Evolutionary conservation across 768 basidiomycete genomes (phyloP).

Genomic region (Naganishia vaughanmartiniae): DNA sequence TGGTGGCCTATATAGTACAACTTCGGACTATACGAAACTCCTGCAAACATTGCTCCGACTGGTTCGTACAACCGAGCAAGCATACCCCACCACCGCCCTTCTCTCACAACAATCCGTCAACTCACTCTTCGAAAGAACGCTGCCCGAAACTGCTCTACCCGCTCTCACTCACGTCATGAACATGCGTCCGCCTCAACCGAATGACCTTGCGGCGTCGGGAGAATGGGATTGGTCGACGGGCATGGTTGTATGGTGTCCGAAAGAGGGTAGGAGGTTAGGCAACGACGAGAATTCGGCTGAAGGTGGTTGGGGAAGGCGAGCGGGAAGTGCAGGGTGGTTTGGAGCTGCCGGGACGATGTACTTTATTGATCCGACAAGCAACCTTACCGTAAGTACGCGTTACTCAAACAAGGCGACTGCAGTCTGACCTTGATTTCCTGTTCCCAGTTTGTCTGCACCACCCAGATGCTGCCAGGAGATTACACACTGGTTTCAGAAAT

Average conservation of each 20-base stretch:
- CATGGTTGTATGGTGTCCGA: constrained; percentile 35
- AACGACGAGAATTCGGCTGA: neutral
- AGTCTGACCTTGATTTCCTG: neutral
- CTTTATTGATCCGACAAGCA: constrained; percentile 39
- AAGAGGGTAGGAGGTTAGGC: constrained; percentile 24
- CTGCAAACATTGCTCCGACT: constrained; percentile 39
- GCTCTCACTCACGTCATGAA: constrained; percentile 28
- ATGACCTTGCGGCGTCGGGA: constrained; percentile 26
- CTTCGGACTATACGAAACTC: constrained; percentile 37
- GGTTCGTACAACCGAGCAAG: constrained; percentile 1
- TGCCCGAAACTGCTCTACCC: constrained; percentile 30
- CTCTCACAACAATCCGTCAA: constrained; percentile 32
- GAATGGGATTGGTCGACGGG: constrained; percentile 44
- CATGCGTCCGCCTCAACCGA: constrained; percentile 20
- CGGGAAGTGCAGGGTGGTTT: constrained; percentile 40
- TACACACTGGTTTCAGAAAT: neutral
- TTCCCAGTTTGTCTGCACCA: constrained; percentile 35
- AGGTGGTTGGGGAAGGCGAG: constrained; percentile 36
- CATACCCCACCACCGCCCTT: constrained; percentile 18
- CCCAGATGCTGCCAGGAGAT: constrained; percentile 36
- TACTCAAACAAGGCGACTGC: neutral
- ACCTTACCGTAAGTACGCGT: constrained; percentile 37
- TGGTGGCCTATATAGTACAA: constrained; percentile 42
- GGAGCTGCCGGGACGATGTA: constrained; percentile 43
- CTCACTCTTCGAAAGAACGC: constrained; percentile 37